Evolutionary conservation across 257 asterid species (phyloP), one percentile per base, ranked within the genome.

Genomic region (Voacanga thouarsii): DNA sequence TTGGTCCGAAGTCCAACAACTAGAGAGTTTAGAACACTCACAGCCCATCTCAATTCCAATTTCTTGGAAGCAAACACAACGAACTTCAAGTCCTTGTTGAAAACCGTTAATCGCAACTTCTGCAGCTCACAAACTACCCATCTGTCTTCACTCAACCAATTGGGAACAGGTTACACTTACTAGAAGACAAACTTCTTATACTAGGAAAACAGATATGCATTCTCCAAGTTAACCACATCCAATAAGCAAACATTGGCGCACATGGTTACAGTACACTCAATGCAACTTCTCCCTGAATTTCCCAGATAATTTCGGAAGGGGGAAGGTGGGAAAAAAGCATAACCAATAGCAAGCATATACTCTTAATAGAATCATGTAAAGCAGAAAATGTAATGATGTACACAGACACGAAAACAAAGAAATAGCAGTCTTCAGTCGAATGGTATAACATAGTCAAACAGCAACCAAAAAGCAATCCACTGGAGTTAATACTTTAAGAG

Each of bases 21-120:
- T 77, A 26, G 81, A 47, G 67, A 82, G 56, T 69, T 83, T 86
- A 12, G 91, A 86, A 81, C 82, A 82, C 57, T 53, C 78, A 55
- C 88, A 80, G 65, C 89, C 92, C 90, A 88, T 88, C 66, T 45
- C 80, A 76, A 50, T 24, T 72, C 55, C 78, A 66, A 75, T 66
- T 68, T 71, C 73, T 59, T 43, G 11, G 28, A 50, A 23, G 24
- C 70, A 39, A 55, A 76, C 37, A 37, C 45, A 30, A 73, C 47
- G 16, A 28, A 39, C 67, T 57, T 39, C 23, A n/a, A 45, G 37
- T 9, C 68, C 73, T 73, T 64, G 8, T 63, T 6, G 10, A 21
- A 28, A 12, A 57, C 71, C 12, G 71, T 33, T 41, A 15, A 1
- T 12, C 18, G 56, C 37, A 56, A 77, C 80, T 56, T 76, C 74